Base-by-base conservation (phyloP, 169 alveolate species). In the Cryptosporidium viatorum region DNA sequence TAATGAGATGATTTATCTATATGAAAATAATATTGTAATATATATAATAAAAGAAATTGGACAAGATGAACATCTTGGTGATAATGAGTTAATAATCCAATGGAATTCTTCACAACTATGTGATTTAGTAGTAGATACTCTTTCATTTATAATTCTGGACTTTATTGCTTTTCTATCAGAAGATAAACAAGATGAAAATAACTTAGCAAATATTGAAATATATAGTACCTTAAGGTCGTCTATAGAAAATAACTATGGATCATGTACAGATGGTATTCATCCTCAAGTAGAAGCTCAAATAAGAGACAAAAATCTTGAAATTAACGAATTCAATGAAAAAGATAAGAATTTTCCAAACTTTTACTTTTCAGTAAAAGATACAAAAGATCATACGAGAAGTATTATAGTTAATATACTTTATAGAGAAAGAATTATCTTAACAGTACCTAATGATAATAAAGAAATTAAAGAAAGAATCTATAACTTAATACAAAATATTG, bases 71-170 rank as follows among this genome's bases (percentile, higher is more conserved):
- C 67, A 55, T 21, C 23, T 45, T 8, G 18, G 21, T 16, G 48
- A 50, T 50, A n/a, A 37, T n/a, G 89, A 80, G 62, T 37, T 80
- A n/a, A 59, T 80, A 41, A 80, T 80, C 21, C 69, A 80, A 29
- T 80, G 89, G 89, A 26, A 62, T 45, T 80, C 89, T 12, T 62
- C 80, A 18, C 68, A 59, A 23, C 26, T 59, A 16, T 26, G 52
- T 18, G 89, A 80, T 45, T 31, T 80, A 51, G 74, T 80, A 37
- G 89, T 65, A 12, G 89, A 80, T 65, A 43, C 89, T 26, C 62
- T 80, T n/a, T 80, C 89, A 45, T 80, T 80, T 23, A 62, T 80
- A 1, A 80, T 80, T 48, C 50, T 80, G 21, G 89, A 80, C 50
- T 65, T 39, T 41, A 80, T 80, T 62, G 18, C 23, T 43, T 48